Evolutionary conservation across 2,329 filamentous ascomycete species (phyloP).

Genomic region (Huntiella savannae): DNA sequence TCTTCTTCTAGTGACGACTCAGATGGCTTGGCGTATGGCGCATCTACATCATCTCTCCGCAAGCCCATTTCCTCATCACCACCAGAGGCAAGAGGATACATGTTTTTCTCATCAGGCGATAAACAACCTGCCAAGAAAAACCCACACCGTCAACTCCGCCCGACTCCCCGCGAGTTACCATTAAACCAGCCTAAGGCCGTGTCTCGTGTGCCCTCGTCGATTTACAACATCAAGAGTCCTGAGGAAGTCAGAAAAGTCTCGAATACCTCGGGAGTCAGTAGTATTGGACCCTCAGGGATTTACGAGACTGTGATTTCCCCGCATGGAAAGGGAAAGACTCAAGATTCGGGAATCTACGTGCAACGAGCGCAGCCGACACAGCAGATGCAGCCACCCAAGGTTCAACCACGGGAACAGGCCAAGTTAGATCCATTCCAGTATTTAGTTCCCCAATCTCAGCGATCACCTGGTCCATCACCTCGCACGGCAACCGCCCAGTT

Average conservation of each 20-base stretch:
- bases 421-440: constrained; percentile 39
- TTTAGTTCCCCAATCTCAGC: constrained; percentile 29
- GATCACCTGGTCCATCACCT: constrained; percentile 28
- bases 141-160: background rate
- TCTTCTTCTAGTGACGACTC: constrained; percentile 1
- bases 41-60: background rate
- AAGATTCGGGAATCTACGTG: background rate
- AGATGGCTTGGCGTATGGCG: constrained; percentile 9
- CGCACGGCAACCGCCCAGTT: constrained; percentile 17
- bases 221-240: background rate
- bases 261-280: background rate
- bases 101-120: background rate
- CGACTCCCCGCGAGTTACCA: background rate
- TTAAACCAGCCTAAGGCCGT: background rate
- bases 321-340: background rate
- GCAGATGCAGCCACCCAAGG: background rate
- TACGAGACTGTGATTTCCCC: too few relatives aligned
- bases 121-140: background rate
- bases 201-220: background rate
- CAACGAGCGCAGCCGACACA: background rate
- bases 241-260: background rate
- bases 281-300: background rate
- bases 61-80: background rate
- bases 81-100: background rate
- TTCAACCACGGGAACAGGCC: background rate